Evolutionary conservation across 768 basidiomycete species (phyloP).

Genomic region (Leccinum subgranulosum): DNA sequence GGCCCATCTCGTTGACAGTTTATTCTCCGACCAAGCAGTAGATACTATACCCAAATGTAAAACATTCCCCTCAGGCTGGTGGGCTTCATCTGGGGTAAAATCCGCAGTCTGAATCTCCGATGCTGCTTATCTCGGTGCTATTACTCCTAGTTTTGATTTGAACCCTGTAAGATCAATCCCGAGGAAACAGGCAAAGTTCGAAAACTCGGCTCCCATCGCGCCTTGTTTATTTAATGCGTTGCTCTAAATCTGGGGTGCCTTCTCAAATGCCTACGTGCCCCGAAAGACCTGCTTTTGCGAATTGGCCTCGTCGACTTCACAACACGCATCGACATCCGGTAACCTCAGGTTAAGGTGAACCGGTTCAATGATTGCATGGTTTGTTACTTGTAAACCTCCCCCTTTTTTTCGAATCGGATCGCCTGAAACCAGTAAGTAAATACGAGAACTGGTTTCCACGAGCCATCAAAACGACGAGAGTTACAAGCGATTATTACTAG

Average conservation of each 20-base stretch:
- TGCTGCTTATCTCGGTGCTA: slow-evolving; percentile 17
- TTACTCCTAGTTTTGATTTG: slow-evolving; percentile 7
- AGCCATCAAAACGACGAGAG: neutral
- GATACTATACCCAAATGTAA: slow-evolving; percentile 3
- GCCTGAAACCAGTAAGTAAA: neutral
- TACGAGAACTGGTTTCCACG: slow-evolving; percentile 19
- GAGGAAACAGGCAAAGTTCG: slow-evolving; percentile 12
- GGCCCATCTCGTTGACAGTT: too few species aligned
- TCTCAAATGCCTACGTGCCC: slow-evolving; percentile 8
- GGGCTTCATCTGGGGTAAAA: slow-evolving; percentile 16
- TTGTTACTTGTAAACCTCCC: neutral
- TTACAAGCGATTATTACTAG: neutral
- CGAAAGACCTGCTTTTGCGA: slow-evolving; percentile 1
- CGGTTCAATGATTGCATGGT: neutral
- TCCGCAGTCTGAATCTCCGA: neutral
- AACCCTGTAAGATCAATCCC: slow-evolving; percentile 3
- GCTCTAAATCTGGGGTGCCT: slow-evolving; percentile 31
- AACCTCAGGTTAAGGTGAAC: slow-evolving; percentile 3
- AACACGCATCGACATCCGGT: slow-evolving; percentile 3
- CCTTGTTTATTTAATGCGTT: slow-evolving; percentile 11
- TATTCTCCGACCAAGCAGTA: neutral
- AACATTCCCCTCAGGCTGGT: slow-evolving; percentile 1
- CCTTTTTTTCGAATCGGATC: slow-evolving; percentile 3
- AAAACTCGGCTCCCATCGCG: slow-evolving; percentile 11
- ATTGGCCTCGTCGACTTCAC: slow-evolving; percentile 2